Evolutionary conservation across 352 stramenopile species (phyloP).

Genomic region (Phytophthora vignae): DNA sequence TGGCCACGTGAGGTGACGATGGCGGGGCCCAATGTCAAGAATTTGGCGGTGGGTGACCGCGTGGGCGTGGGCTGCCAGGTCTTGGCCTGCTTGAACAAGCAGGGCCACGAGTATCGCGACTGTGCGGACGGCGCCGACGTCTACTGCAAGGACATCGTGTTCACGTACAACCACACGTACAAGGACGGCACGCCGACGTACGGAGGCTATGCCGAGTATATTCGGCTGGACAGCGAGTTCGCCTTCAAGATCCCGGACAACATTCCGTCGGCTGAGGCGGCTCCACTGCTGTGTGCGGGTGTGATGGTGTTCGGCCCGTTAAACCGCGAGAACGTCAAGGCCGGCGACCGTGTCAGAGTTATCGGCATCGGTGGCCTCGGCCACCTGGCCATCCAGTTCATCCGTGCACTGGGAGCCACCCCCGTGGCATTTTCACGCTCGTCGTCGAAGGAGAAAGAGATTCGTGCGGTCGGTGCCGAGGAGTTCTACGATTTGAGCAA

Average conservation of each 20-base stretch:
- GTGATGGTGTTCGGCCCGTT: conserved; percentile 85
- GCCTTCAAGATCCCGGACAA: conserved; percentile 71
- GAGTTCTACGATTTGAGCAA: conserved; percentile 66
- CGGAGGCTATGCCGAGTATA: conserved; percentile 79
- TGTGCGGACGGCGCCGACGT: conserved; percentile 70
- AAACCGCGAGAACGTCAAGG: conserved; percentile 58
- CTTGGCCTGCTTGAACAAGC: conserved; percentile 68
- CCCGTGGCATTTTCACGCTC: conserved; percentile 70
- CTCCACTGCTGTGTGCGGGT: conserved; percentile 83
- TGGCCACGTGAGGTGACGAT: conserved; percentile 54
- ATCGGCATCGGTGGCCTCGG: conserved; percentile 87
- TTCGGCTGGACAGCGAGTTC: conserved; percentile 77
- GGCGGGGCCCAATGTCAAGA: conserved; percentile 57
- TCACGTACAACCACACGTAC: conserved; percentile 66
- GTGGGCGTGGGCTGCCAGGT: conserved; percentile 86
- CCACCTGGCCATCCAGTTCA: conserved; percentile 88
- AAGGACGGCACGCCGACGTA: conserved; percentile 51
- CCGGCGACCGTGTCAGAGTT: conserved; percentile 68
- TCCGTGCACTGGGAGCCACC: conserved; percentile 60
- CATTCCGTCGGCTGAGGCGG: conserved; percentile 52
- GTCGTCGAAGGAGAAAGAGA: conserved; percentile 71
- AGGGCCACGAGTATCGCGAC: conserved; percentile 65
- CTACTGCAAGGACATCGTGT: conserved; percentile 59
- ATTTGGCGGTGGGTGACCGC: conserved; percentile 75
- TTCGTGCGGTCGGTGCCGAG: conserved; percentile 77